Conservation (phyloP, 805 yeast species). For the Cyberlindnera petersonii region DNA sequence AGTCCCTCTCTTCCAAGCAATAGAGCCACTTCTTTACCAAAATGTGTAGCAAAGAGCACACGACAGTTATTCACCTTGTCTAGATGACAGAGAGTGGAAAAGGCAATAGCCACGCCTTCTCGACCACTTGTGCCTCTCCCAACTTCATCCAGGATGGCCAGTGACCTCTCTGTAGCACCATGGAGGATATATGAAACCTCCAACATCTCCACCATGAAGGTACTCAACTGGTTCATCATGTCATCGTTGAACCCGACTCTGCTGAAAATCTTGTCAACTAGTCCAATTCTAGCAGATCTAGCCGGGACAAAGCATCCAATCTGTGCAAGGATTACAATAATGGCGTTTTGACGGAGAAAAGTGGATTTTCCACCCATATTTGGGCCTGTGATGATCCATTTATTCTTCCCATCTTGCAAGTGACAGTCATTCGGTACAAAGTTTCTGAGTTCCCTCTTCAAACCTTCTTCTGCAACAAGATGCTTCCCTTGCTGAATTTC, state of each 20-base stretch:
- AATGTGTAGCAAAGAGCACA: constrained; percentile 93
- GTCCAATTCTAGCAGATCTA: constrained; percentile 65
- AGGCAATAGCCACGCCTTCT: constrained; percentile 97
- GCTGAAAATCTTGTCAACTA: constrained; percentile 88
- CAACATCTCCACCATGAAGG: constrained; percentile 95
- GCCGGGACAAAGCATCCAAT: constrained; percentile 89
- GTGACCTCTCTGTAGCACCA: constrained; percentile 71
- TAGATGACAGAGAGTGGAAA: constrained; percentile 87
- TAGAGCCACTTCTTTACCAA: constrained; percentile 79
- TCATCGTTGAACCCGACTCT: constrained; percentile 98
- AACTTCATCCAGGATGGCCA: constrained; percentile 90
- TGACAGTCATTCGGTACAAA: constrained; percentile 85
- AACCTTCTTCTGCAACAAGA: constrained; percentile 77
- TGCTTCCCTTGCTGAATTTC: constrained; percentile 71
- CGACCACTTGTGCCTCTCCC: constrained; percentile 80
- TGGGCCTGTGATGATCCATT: constrained; percentile 87
- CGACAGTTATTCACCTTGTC: constrained; percentile 68
- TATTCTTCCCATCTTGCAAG: constrained; percentile 48
- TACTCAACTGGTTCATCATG: constrained; percentile 89
- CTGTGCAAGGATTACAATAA: constrained; percentile 81
- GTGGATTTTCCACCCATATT: constrained; percentile 98
- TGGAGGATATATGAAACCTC: constrained; percentile 86
- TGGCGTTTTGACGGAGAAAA: constrained; percentile 85
- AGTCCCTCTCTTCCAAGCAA: constrained; percentile 55
- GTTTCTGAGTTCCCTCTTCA: constrained; percentile 28